Evolutionary conservation across 106 monocot genomes (phyloP), one percentile per base, ranked within the genome.

Genomic region (Platanthera guangdongensis): DNA sequence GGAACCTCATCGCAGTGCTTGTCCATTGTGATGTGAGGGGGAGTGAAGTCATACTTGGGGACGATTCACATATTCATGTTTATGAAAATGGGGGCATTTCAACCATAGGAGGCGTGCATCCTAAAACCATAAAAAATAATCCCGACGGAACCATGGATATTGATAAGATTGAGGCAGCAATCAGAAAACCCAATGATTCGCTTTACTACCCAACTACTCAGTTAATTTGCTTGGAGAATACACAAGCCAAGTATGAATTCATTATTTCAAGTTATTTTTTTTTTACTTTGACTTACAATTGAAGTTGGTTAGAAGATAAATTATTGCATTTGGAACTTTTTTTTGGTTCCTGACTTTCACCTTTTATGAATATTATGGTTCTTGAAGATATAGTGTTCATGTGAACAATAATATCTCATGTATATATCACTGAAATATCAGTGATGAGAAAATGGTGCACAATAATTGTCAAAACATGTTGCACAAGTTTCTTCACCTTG

Each of bases 11-110:
- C 47, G 88, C 94, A 2, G 88, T 99, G 9, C 86, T 99, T 46
- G 92, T 92, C 5, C 99, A 99, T 75, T 99, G 99, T 71, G 99
- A 99, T 65, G 74, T 88, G n/a, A 79, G 99, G 8, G 99, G 94
- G 22, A 99, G 99, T 74, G 94, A 99, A 76, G 88, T 90, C 72
- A 90, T 97, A 73, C 87, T 94, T 52, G 97, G 97, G 10, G 89
- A 91, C 77, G 76, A 92, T 49, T 99, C 88, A 46, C 99, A 99
- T 76, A 92, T 99, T 68, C 94, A 99, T 75, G 50, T 99, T 50
- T 99, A 90, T 73, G 99, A 99, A 80, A 99, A 99, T 73, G 99
- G 99, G 8, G 99, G 99, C 30, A 94, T 99, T 52, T 88, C 94
- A 0, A 84, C 85, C 28, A 82, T 99, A 54, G 99, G 99, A 4